Percentiles rank a stretch among this genome's conserved stretches.
phyloP scores from a whole-genome alignment of 2,329 filamentous ascomycete genomes.

The Colletotrichum tropicale region DNA sequence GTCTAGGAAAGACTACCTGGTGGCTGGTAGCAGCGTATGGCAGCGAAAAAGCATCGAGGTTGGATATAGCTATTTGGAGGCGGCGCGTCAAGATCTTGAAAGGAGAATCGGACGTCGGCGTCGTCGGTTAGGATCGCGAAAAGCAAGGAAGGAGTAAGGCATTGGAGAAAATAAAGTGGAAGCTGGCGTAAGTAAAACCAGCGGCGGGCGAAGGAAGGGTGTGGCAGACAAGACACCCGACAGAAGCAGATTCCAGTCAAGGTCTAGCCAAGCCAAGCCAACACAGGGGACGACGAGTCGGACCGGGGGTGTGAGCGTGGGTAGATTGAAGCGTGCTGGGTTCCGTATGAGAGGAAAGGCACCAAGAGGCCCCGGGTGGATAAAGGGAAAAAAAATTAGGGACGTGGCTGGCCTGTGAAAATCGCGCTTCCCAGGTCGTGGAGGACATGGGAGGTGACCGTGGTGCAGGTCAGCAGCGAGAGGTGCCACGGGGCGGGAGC shows the following conservation, averaged over 20 bases:
- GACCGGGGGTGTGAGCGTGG: slow-evolving; percentile 3
- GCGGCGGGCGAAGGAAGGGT: slow-evolving; percentile 8
- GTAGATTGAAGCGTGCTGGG: slow-evolving; percentile 2
- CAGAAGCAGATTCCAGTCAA: slow-evolving; percentile 29
- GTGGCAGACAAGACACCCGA: slow-evolving; percentile 28
- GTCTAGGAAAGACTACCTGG: slow-evolving; percentile 4
- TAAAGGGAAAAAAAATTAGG: not conserved
- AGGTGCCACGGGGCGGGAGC: not conserved
- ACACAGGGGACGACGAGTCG: slow-evolving; percentile 4
- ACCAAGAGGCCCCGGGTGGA: not conserved
- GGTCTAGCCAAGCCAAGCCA: slow-evolving; percentile 12
- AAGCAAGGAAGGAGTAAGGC: slow-evolving; percentile 14
- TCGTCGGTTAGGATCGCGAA: slow-evolving; percentile 11
- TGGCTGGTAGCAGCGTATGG: slow-evolving; percentile 8
- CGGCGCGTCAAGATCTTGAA: not conserved
- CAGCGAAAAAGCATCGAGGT: slow-evolving; percentile 15
- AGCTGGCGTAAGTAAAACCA: not conserved
- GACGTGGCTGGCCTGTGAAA: slow-evolving; percentile 8
- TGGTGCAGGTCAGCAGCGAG: not conserved
- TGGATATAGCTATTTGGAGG: slow-evolving; percentile 1
- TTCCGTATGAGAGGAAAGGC: not conserved
- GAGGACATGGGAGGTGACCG: not conserved
- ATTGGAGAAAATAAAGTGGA: slow-evolving; percentile 12
- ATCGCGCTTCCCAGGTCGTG: slow-evolving; percentile 2
- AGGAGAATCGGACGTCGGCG: not conserved